Base-by-base conservation (phyloP, 495 filamentous ascomycete genomes). In the Jackrogersella multiformis region DNA sequence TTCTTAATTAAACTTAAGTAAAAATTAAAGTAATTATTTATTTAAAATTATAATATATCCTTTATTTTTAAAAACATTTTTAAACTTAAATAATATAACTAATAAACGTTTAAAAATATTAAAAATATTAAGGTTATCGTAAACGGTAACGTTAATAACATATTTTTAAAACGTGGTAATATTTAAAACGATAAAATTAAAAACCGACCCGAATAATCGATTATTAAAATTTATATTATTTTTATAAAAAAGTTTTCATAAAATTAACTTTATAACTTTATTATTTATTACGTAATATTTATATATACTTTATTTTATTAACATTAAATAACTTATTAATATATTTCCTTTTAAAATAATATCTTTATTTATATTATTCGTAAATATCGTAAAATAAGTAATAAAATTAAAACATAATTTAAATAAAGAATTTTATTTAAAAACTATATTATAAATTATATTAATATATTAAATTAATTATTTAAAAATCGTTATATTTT, bases 331-430 rank as follows among this genome's bases (percentile, higher is more conserved):
- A 39, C 8, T 39, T 55, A 41, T 41, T 28, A 28, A 55, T 41
- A 24, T 55, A 15, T 42, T 55, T 41, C 3, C 23, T 15, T n/a
- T 15, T 53, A 35, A 53, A 23, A 35, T 34, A 34, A 38, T 53
- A 20, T n/a, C 9, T 23, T 7, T 4, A 4, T 4, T 4, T 53
- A 35, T 36, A 30, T 30, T 30, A 30, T 30, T 30, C 8, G 8
- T 30, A 30, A 30, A 30, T 30, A 4, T 4, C 8, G 8, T 30
- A 30, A 30, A 30, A 8, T 7, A 30, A 4, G 8, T 4, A 4
- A 30, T 30, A 30, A 30, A 4, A 30, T 53, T 53, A 38, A 23
- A n/a, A 38, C 36, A 16, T n/a, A 20, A n/a, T 13, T 36, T 36
- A 13, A 36, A 36, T 5, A 36, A 5, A 7, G 2, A 10, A 36